Evolutionary conservation across 1,139 yeast genomes (phyloP).

Genomic region (Zygosaccharomyces pseudobailii): DNA sequence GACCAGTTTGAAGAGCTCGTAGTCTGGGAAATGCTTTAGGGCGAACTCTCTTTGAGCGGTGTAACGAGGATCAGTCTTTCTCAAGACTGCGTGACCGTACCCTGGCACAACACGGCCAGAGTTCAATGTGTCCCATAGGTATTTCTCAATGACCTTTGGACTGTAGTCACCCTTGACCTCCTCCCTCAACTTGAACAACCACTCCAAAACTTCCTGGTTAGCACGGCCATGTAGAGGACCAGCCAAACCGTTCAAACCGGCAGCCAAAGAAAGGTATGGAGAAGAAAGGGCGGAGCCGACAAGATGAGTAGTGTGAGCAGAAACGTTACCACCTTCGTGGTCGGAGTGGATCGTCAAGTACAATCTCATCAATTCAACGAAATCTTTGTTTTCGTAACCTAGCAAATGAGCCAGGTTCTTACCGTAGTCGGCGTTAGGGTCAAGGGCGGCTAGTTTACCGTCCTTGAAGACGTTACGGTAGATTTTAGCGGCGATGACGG

Average conservation of each 20-base stretch:
- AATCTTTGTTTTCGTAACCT: conserved; percentile 51
- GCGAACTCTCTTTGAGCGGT: conserved; percentile 97
- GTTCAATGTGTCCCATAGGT: conserved; percentile 40
- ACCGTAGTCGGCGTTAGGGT: conserved; percentile 80
- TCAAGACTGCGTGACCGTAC: conserved; percentile 43
- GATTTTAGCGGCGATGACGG: conserved; percentile 60
- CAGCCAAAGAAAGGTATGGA: conserved; percentile 39
- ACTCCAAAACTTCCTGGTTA: conserved; percentile 43
- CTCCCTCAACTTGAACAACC: conserved; percentile 36
- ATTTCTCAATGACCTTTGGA: conserved; percentile 33
- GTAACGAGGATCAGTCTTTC: conserved; percentile 58
- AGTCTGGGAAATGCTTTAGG: conserved; percentile 94
- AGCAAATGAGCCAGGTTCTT: conserved; percentile 81
- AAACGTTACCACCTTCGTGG: conserved; percentile 46
- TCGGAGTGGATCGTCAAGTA: conserved; percentile 44
- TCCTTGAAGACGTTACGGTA: conserved; percentile 57
- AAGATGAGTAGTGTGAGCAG: conserved; percentile 43
- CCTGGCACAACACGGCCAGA: conserved; percentile 43
- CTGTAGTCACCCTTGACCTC: conserved; percentile 34
- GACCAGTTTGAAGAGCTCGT: conserved; percentile 85
- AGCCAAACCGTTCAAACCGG: conserved; percentile 43
- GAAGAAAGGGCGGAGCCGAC: conserved; percentile 42
- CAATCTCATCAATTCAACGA: conserved; percentile 40
- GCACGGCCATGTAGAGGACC: conserved; percentile 46
- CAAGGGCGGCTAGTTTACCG: conserved; percentile 57